Base-by-base conservation (phyloP, 352 stramenopile genomes). In the Phytophthora lateralis region DNA sequence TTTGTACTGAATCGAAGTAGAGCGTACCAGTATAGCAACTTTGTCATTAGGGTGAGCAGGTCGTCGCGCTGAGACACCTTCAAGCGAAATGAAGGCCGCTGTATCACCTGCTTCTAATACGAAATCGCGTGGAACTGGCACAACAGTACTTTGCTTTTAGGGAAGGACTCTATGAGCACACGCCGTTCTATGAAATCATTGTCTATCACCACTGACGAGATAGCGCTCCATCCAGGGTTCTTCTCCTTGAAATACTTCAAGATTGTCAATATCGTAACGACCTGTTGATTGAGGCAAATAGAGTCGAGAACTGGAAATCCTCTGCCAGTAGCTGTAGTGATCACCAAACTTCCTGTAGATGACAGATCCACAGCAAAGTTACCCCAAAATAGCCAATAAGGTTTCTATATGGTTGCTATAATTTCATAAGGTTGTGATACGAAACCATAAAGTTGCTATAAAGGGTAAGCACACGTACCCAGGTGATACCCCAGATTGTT, bases 171-270 rank as follows among this genome's bases (percentile, higher is more conserved):
- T 10, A 32, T 12, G 18, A 75, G 27, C 4, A 60, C 41, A 0
- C 26, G 14, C 51, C 61, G 69, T 26, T 75, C 56, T 7, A 60
- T 38, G 24, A 63, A 71, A 32, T 71, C 61, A 38, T 75, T 69
- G 37, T 69, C 61, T 3, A 43, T 43, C 15, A 24, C 37, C 15
- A 43, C 37, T 10, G 15, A 43, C 15, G 4, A 2, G n/a, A 43
- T 43, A 17, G 12, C 15, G 15, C 2, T 9, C 55, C 60, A 71
- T 12, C n/a, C 32, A 6, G 24, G 11, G 43, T 68, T 63, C 21
- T 44, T 55, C 29, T 43, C 15, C 24, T 75, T 71, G 38, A 71
- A 63, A 21, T 64, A 57, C 9, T 56, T 29, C 2, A 65, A n/a
- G 11, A 68, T 61, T 1, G 34, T 20, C 0, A 12, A n/a, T 24